A percentile compares a stretch with the other conserved stretches of the same genome.
phyloP scores from a whole-genome alignment of 2,329 filamentous ascomycete genomes.

The Hypomyces perniciosus region DNA sequence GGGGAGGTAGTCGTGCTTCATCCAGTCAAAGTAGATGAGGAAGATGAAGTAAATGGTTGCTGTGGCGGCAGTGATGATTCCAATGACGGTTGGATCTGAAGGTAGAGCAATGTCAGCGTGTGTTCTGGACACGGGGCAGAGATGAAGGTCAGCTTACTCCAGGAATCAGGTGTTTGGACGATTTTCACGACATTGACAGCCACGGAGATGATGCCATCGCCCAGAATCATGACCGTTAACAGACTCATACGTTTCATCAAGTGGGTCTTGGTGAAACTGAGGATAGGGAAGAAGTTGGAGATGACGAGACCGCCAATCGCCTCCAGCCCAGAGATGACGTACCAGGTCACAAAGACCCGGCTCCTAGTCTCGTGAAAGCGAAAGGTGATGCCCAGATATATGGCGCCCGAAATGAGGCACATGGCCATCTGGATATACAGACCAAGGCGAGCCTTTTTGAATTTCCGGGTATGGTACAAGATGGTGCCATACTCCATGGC shows the following conservation, averaged over 20 bases:
- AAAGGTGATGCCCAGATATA: conserved; percentile 39
- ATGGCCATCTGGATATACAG: conserved; percentile 31
- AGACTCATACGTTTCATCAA: conserved; percentile 58
- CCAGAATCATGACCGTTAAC: conserved; percentile 60
- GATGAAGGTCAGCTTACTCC: conserved; percentile 25
- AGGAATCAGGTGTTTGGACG: conserved; percentile 35
- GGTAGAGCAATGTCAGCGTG: background rate
- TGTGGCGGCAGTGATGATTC: conserved; percentile 33
- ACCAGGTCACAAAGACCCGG: conserved; percentile 41
- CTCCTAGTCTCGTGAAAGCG: conserved; percentile 30
- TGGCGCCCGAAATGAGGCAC: conserved; percentile 28
- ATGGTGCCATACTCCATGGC: conserved; percentile 48
- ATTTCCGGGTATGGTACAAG: conserved; percentile 37
- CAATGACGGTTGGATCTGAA: conserved; percentile 29
- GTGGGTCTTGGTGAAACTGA: conserved; percentile 58
- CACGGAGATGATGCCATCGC: conserved; percentile 59
- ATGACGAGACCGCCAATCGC: conserved; percentile 44
- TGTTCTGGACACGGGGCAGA: background rate
- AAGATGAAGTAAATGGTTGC: conserved; percentile 42
- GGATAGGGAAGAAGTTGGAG: conserved; percentile 48
- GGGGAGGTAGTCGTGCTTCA: conserved; percentile 55
- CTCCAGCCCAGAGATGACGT: conserved; percentile 49
- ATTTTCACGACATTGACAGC: conserved; percentile 45
- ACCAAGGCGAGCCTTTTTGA: conserved; percentile 29
- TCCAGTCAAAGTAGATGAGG: conserved; percentile 53